Percentiles rank a stretch among this genome's conserved stretches.
Conservation (phyloP, 169 alveolate species). For the Plasmodium ovale region DNA sequence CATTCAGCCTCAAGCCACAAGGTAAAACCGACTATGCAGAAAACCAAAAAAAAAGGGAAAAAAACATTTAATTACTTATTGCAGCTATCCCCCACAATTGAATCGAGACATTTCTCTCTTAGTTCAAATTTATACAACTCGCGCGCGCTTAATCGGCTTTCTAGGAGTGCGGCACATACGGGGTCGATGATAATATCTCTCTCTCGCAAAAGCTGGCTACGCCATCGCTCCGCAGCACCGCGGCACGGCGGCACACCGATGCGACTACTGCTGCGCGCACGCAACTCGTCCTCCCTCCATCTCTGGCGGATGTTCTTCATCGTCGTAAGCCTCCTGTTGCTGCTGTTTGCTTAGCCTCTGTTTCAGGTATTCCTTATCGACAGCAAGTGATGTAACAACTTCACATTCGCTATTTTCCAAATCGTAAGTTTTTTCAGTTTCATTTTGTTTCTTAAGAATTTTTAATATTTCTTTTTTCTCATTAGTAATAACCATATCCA, state of each 20-base stretch:
- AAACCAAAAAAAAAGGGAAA: conserved; percentile 61
- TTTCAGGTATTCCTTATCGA: conserved; percentile 48
- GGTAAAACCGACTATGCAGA: conserved; percentile 36
- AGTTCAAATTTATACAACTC: too few relatives aligned
- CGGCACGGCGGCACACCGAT: too few relatives aligned
- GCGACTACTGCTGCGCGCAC: conserved; percentile 59
- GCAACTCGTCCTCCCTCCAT: conserved; percentile 74
- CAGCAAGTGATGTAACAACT: conserved; percentile 49
- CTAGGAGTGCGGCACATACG: too few relatives aligned
- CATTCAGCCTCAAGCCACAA: conserved; percentile 41
- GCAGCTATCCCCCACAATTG: too few relatives aligned
- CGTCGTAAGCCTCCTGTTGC: conserved; percentile 66
- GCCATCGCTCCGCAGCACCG: too few relatives aligned
- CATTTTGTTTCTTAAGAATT: conserved; percentile 57
- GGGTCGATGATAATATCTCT: too few relatives aligned
- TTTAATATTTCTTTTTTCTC: conserved; percentile 79
- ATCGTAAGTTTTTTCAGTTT: conserved; percentile 50
- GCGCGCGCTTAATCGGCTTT: too few relatives aligned
- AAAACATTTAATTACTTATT: too few relatives aligned
- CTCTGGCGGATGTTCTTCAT: conserved; percentile 70
- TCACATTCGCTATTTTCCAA: conserved; percentile 65
- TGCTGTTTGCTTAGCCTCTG: conserved; percentile 49
- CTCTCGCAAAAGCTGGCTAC: too few relatives aligned
- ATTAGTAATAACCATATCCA: conserved; percentile 80
- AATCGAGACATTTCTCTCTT: too few relatives aligned